phyloP scores from a whole-genome alignment of 495 filamentous ascomycete species.

The Aspergillus affinis region DNA sequence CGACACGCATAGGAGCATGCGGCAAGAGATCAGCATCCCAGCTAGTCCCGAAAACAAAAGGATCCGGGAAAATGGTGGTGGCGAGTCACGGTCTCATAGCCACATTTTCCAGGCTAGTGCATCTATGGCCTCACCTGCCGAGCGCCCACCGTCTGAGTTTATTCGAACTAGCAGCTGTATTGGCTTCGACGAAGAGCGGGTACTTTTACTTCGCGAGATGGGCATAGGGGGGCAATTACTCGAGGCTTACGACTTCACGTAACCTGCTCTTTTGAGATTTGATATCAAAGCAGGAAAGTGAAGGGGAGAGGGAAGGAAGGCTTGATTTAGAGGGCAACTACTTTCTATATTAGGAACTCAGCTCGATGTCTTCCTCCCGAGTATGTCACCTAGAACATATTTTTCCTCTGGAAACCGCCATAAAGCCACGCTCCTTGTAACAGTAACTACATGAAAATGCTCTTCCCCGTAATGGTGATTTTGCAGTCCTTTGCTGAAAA shows the following conservation, averaged over 20 bases:
- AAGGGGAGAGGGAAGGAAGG: background rate
- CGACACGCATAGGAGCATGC: constrained; percentile 33
- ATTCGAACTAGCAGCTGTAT: constrained; percentile 60
- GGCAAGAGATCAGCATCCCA: constrained; percentile 55
- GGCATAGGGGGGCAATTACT: constrained; percentile 66
- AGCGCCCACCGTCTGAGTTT: background rate
- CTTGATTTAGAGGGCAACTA: background rate
- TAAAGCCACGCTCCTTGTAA: too few species aligned
- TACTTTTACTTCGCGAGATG: constrained; percentile 79
- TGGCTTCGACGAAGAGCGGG: constrained; percentile 91
- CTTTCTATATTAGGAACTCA: background rate
- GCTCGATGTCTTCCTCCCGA: background rate
- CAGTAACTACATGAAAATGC: too few species aligned
- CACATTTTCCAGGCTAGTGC: background rate
- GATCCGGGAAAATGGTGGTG: constrained; percentile 9
- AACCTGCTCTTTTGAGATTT: constrained; percentile 10
- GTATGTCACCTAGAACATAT: background rate
- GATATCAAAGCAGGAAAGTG: background rate
- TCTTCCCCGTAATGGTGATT: too few species aligned
- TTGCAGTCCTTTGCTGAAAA: too few species aligned
- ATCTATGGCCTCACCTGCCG: background rate
- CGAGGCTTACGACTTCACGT: constrained; percentile 92
- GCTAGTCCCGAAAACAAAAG: constrained; percentile 43
- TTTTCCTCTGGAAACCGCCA: background rate
- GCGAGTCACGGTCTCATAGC: constrained; percentile 15